Base-by-base conservation (phyloP, 345 rosid species). In the Lepidium aucheri region DNA sequence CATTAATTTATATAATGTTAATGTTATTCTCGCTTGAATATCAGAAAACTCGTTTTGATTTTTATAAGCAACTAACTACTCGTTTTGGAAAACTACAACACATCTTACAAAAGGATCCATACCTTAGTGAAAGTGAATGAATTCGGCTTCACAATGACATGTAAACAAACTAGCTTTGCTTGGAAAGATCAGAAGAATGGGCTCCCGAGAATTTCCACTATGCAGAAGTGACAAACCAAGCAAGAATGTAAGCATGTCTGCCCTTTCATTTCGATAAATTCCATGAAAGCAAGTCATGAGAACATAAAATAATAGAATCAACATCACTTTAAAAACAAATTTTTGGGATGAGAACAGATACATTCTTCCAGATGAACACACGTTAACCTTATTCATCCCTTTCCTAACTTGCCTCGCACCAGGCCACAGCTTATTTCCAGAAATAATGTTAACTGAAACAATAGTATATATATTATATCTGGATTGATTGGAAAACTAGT, bases 361-460 rank as follows among this genome's bases (percentile, higher is more conserved):
- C 5, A 57, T 6, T 67, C 32, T 58, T 36, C 11, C 15, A 38
- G 14, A 42, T 28, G 22, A 8, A 36, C 13, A 53, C 33, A 42
- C 43, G 14, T 22, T 33, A 46, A 47, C 33, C 39, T 54, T 47
- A 41, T 38, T 46, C 54, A 67, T 42, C 45, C 53, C 13, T n/a
- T 43, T 42, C 24, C 40, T 58, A 33, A 39, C 35, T 68, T 59
- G 59, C 42, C 65, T 63, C n/a, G n/a, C n/a, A n/a, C n/a, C n/a
- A n/a, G n/a, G n/a, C 46, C 49, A 59, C 22, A 38, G 50, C 33
- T 58, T 38, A 17, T n/a, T 47, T 60, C 65, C 30, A 3, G 54
- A 56, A 24, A 47, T 16, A 56, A 68, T 50, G 60, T 12, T 12
- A 44, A 28, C 41, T 43, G 8, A 45, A 16, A 16, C 8, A 60